Conservation (phyloP, 345 rosid species). For the Physaria fendleri region DNA sequence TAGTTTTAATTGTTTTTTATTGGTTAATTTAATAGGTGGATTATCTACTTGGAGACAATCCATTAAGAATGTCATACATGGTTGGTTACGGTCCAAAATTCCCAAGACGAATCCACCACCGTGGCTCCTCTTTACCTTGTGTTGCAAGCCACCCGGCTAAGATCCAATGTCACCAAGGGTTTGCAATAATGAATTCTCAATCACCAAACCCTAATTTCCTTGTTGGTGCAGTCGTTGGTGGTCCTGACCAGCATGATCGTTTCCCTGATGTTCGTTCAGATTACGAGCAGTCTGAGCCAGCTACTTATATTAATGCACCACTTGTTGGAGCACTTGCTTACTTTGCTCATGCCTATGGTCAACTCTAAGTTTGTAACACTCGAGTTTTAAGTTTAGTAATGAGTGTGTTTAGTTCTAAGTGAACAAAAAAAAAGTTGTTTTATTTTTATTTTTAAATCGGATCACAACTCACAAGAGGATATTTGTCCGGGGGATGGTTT, state of each 20-base stretch:
- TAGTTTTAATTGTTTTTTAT: no score
- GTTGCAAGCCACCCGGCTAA: slow-evolving; percentile 54
- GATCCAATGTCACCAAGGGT: slow-evolving; percentile 73
- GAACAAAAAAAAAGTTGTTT: slow-evolving; percentile 7
- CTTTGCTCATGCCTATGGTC: slow-evolving; percentile 83
- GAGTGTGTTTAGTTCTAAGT: background rate
- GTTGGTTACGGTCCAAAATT: slow-evolving; percentile 81
- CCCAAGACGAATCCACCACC: slow-evolving; percentile 86
- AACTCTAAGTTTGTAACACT: slow-evolving; percentile 40
- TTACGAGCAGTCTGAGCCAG: slow-evolving; percentile 89
- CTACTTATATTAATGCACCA: slow-evolving; percentile 91
- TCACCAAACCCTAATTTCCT: slow-evolving; percentile 86
- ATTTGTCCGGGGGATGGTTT: slow-evolving; percentile 16
- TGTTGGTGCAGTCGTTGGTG: slow-evolving; percentile 84
- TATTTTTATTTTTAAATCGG: slow-evolving; percentile 1
- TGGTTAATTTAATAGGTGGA: slow-evolving; percentile 47
- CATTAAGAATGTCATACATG: slow-evolving; percentile 86
- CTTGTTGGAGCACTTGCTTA: slow-evolving; percentile 83
- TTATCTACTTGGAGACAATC: slow-evolving; percentile 85
- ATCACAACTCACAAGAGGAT: slow-evolving; percentile 30
- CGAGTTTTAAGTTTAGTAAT: background rate
- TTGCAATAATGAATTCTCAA: slow-evolving; percentile 48
- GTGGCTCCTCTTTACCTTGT: slow-evolving; percentile 89
- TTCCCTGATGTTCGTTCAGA: slow-evolving; percentile 72
- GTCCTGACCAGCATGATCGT: slow-evolving; percentile 69